Evolutionary conservation across 306 rosid species (phyloP).

Genomic region (Quercus rubra): DNA sequence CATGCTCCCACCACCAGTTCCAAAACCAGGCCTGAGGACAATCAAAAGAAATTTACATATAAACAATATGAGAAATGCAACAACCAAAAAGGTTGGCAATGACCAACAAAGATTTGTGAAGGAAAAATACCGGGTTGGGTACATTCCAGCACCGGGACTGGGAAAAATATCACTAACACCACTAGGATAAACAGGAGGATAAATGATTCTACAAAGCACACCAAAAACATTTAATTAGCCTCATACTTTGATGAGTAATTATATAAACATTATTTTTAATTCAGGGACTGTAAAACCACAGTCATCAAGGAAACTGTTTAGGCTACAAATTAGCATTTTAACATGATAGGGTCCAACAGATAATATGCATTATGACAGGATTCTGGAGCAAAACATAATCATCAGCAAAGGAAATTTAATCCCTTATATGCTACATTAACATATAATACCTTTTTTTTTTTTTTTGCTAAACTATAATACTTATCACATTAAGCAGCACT

Average conservation of each 20-base stretch:
- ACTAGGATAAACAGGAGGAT: conserved; percentile 48
- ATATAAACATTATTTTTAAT: neutral
- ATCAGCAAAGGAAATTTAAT: neutral
- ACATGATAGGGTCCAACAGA: neutral
- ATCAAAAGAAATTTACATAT: conserved; percentile 6
- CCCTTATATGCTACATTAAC: neutral
- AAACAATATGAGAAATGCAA: neutral
- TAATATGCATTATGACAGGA: neutral
- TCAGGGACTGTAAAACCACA: neutral
- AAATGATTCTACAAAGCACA: conserved; percentile 36
- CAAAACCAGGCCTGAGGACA: conserved; percentile 49
- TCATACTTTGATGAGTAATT: neutral
- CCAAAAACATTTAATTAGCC: conserved; percentile 10
- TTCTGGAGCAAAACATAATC: neutral
- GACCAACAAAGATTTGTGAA: neutral
- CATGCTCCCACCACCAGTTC: conserved; percentile 73
- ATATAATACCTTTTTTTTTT: too few relatives aligned
- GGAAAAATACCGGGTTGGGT: conserved; percentile 55
- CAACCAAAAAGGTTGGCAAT: neutral
- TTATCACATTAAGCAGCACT: neutral
- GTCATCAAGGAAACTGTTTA: neutral
- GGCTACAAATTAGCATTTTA: neutral
- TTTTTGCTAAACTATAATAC: too few relatives aligned
- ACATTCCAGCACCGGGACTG: conserved; percentile 76
- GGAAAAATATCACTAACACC: conserved; percentile 71